Base-by-base conservation (phyloP, 2,329 filamentous ascomycete genomes). In the Penicillium sp. region DNA sequence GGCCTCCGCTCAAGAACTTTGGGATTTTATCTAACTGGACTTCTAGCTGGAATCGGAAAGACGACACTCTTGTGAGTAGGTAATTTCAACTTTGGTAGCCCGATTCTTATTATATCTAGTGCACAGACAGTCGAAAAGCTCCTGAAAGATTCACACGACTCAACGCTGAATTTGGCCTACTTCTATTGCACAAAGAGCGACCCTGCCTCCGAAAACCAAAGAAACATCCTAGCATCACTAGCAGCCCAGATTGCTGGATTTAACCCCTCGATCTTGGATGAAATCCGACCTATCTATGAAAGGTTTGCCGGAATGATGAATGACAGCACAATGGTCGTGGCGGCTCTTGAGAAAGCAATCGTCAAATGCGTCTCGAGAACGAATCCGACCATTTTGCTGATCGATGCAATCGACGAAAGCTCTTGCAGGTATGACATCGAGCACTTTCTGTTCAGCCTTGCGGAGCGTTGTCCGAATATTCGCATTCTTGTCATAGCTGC, bases 401-500 rank as follows among this genome's bases (percentile, higher is more conserved):
- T 57, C 18, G 55, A 57, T 31, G 55, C 54, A 29, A 42, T 55
- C 13, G 56, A 57, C n/a, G 55, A 57, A 39, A 56, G 55, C 26
- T 35, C 42, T 9, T 45, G 56, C 10, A 27, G 20, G 22, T 44
- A 50, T 4, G 10, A 22, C 18, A 49, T 56, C 9, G 51, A 57
- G 24, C 9, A 4, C 0, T 51, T 40, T 18, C 49, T 57, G 11
- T 34, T 55, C 4, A 44, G 28, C 32, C 40, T 57, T n/a, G 47
- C 54, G 3, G 37, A 32, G 2, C 9, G 32, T 5, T 45, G 45
- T 3, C 8, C 31, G 3, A 57, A 53, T 31, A 46, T 57, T 34
- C 54, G 47, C 4, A 48, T 57, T 14, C 23, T 57, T n/a, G 35
- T 56, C 6, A 56, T 54, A 3, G 51, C 53, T 10, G 56, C 51